Percentiles rank a stretch among this genome's conserved stretches.
phyloP scores from a whole-genome alignment of 83 land plant species.

The Diphasiastrum complanatum region DNA sequence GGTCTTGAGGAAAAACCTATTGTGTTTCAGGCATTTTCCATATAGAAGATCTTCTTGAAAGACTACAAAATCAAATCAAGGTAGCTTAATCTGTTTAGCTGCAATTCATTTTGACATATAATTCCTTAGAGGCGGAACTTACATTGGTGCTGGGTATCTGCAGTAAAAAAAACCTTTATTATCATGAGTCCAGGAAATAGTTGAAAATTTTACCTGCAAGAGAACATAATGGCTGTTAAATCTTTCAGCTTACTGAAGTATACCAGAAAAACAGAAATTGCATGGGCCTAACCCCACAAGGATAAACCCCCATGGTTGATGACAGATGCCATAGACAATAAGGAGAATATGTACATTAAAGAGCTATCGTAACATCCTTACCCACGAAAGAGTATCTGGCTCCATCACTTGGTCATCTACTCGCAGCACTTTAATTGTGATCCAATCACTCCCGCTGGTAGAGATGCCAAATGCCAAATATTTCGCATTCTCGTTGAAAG shows the following conservation, averaged over 20 bases:
- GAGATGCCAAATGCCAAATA: constrained; percentile 81
- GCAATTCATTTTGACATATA: no score
- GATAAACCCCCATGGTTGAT: background rate
- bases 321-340: background rate
- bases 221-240: background rate
- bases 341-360: background rate
- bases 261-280: background rate
- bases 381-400: constrained; percentile 77
- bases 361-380: constrained; percentile 25
- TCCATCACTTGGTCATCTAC: constrained; percentile 55
- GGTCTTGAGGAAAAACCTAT: no score
- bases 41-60: no score
- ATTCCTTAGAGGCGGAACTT: no score
- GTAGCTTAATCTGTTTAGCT: no score
- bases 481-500: constrained; percentile 76
- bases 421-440: constrained; percentile 74
- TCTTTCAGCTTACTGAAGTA: background rate
- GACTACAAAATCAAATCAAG: no score
- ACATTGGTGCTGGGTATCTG: constrained; percentile 89
- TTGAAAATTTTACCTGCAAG: constrained; percentile 82
- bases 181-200: constrained; percentile 87
- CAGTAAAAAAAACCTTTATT: constrained; percentile 93
- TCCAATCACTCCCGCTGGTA: constrained; percentile 96
- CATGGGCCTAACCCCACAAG: background rate
- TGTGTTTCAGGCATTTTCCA: no score